Conservation (phyloP, 2,329 filamentous ascomycete genomes). For the Magnaporthiopsis rhizophila region DNA sequence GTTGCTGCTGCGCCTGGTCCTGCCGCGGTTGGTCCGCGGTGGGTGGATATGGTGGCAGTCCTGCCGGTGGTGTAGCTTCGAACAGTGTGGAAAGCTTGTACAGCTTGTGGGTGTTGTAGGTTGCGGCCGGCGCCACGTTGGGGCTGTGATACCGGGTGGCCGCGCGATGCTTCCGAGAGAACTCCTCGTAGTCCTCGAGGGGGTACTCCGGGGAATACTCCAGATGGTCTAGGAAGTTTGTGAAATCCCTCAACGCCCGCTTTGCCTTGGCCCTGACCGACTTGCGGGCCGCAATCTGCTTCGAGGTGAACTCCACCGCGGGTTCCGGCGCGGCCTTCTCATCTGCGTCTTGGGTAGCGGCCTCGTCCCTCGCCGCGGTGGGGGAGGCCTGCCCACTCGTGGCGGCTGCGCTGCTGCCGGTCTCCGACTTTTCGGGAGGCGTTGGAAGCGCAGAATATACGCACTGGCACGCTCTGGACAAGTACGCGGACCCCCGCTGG, state of each 20-base stretch:
- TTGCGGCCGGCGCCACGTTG: neutral
- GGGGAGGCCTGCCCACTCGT: neutral
- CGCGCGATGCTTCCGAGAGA: slow-evolving; percentile 33
- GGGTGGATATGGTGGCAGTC: slow-evolving; percentile 60
- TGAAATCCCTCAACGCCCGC: slow-evolving; percentile 66
- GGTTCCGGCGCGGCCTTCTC: slow-evolving; percentile 22
- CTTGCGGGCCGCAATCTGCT: slow-evolving; percentile 54
- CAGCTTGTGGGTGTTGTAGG: slow-evolving; percentile 18
- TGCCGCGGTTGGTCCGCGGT: neutral
- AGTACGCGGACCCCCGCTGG: slow-evolving; percentile 64
- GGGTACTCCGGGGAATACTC: slow-evolving; percentile 71
- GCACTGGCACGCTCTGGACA: slow-evolving; percentile 61
- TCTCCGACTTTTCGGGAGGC: slow-evolving; percentile 8
- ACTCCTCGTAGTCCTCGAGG: slow-evolving; percentile 48
- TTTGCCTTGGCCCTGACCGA: slow-evolving; percentile 67
- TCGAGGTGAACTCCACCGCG: slow-evolving; percentile 33
- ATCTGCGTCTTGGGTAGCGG: neutral
- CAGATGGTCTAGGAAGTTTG: slow-evolving; percentile 62
- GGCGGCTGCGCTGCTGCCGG: slow-evolving; percentile 14
- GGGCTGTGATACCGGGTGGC: neutral
- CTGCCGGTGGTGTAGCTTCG: slow-evolving; percentile 54
- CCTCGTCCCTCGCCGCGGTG: neutral
- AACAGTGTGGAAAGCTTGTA: slow-evolving; percentile 58
- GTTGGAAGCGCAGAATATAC: slow-evolving; percentile 40
- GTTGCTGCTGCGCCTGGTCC: neutral